Percentiles rank a stretch among this genome's conserved stretches.
Evolutionary conservation across 768 basidiomycete genomes (phyloP).

Genomic region (Serendipita vermifera): DNA sequence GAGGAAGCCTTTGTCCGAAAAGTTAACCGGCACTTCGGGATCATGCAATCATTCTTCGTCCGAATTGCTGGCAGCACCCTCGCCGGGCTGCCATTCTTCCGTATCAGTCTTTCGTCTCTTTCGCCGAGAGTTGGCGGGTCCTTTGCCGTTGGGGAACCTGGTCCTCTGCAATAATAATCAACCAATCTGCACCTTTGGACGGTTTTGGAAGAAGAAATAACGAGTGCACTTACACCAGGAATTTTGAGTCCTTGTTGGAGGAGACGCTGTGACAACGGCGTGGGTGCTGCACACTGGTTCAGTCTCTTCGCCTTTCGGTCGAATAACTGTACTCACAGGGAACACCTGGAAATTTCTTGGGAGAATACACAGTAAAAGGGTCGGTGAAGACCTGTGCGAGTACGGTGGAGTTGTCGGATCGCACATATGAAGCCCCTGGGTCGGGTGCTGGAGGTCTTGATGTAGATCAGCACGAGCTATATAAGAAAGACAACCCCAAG

Average conservation of each 20-base stretch:
- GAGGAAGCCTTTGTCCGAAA: no score
- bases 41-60: background rate
- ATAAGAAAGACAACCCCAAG: conserved; percentile 8
- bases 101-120: background rate
- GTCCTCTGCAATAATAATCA: no score
- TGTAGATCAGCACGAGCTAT: background rate
- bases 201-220: background rate
- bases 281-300: background rate
- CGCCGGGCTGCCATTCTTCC: background rate
- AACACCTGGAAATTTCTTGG: conserved; percentile 91
- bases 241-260: conserved; percentile 7
- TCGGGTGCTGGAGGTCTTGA: conserved; percentile 61
- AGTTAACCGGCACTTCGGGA: no score
- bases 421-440: conserved; percentile 47
- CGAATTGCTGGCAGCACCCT: background rate
- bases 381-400: conserved; percentile 76
- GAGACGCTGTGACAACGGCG: background rate
- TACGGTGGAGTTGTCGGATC: conserved; percentile 58
- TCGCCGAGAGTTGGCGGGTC: background rate
- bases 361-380: conserved; percentile 76
- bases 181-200: background rate
- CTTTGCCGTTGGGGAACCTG: background rate
- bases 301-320: no score
- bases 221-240: conserved; percentile 5
- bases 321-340: conserved; percentile 65